phyloP scores from a whole-genome alignment of 768 basidiomycete species.

The Mycena vitilis region DNA sequence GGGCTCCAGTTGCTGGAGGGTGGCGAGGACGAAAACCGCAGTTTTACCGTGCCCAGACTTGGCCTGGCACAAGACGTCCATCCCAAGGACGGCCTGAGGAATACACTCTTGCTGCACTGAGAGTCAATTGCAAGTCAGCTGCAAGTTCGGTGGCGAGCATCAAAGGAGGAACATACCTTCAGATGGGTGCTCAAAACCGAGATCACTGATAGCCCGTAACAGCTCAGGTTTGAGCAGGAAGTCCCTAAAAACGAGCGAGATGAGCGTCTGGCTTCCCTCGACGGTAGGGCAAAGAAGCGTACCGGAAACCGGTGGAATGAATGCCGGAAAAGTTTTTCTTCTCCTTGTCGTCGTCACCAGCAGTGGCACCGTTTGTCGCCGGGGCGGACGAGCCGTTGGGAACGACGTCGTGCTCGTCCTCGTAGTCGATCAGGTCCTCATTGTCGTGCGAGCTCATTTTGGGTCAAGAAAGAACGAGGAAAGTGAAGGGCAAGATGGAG shows the following conservation, averaged over 20 bases:
- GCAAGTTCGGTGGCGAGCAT: background rate
- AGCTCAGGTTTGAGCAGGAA: conserved; percentile 98
- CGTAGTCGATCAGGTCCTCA: conserved; percentile 95
- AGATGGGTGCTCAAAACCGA: conserved; percentile 99
- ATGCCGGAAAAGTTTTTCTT: conserved; percentile 99
- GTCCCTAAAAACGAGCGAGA: conserved; percentile 69
- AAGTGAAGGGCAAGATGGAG: conserved; percentile 41
- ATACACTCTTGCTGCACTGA: conserved; percentile 99
- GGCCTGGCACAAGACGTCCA: conserved; percentile 99
- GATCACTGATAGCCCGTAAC: conserved; percentile 95
- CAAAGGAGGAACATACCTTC: conserved; percentile 75
- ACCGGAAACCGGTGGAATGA: conserved; percentile 99
- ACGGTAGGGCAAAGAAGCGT: conserved; percentile 39
- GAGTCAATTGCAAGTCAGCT: conserved; percentile 10
- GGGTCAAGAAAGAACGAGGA: conserved; percentile 32
- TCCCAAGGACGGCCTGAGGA: conserved; percentile 98
- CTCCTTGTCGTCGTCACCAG: conserved; percentile 78
- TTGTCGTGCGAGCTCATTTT: conserved; percentile 87
- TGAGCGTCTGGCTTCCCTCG: conserved; percentile 16
- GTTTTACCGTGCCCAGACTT: conserved; percentile 99
- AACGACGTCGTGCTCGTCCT: conserved; percentile 87
- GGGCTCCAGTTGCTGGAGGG: conserved; percentile 97
- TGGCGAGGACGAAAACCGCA: conserved; percentile 98
- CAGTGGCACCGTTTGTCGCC: conserved; percentile 61
- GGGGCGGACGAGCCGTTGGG: conserved; percentile 65